Conservation (phyloP, 495 filamentous ascomycete genomes). For the Mycothermus thermophilus region DNA sequence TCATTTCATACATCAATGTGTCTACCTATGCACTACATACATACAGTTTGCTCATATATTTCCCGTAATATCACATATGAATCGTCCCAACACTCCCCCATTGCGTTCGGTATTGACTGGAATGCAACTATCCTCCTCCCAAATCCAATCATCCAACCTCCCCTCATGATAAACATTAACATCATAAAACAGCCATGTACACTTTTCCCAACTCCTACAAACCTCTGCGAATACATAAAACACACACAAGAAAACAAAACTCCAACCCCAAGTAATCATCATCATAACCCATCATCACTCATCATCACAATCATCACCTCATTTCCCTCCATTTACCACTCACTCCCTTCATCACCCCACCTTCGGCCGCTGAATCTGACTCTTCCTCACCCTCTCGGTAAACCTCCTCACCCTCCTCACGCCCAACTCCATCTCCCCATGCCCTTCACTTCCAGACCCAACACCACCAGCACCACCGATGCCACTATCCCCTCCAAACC, state of each 20-base stretch:
- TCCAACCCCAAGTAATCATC: neutral
- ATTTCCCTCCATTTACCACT: neutral
- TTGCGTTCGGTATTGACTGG: no score
- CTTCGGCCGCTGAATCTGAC: conserved; percentile 14
- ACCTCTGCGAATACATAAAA: neutral
- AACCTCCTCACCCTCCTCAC: conserved; percentile 26
- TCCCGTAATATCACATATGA: no score
- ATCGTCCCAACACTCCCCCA: no score
- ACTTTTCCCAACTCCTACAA: conserved; percentile 1
- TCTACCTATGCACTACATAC: no score
- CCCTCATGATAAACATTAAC: conserved; percentile 1
- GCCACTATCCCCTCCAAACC: conserved; percentile 12
- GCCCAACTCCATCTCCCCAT: conserved; percentile 22
- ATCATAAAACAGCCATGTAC: neutral
- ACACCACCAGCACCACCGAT: neutral
- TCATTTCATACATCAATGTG: no score
- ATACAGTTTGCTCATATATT: no score
- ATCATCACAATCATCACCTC: neutral
- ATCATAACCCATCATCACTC: neutral
- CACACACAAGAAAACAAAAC: neutral
- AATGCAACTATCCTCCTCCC: no score
- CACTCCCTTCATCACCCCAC: neutral
- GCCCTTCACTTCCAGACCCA: neutral
- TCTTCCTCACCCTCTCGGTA: conserved; percentile 27
- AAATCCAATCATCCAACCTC: no score